Base-by-base conservation (phyloP, 2,329 filamentous ascomycete genomes). In the Penicillium sp. region DNA sequence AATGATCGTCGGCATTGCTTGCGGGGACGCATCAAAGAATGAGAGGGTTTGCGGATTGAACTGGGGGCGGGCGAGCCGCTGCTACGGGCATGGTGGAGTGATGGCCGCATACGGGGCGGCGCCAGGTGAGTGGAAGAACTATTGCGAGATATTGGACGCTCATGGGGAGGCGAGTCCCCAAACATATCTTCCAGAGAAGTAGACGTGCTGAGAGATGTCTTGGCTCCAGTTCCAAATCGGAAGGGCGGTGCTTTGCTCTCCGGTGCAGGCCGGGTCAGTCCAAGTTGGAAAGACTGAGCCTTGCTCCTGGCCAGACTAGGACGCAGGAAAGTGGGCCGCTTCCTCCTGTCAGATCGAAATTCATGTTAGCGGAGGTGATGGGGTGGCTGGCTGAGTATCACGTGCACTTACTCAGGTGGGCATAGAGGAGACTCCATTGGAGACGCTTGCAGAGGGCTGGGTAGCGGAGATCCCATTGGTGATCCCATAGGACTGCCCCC, bases 1-100 rank as follows among this genome's bases (percentile, higher is more conserved):
- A 97, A 79, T 25, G 93, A 96, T 64, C 94, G 87, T 60, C 94
- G 88, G 70, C 93, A 93, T 73, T 94, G 90, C 71, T 96, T 96
- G 64, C 93, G 86, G 44, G 90, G 90, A 61, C 91, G 86, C 67
- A 86, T 80, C 64, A 89, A 85, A 56, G 84, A 89, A 73, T 87
- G 92, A 49, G 84, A 89, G 69, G 79, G 83, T 64, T 93, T 91
- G 62, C 92, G 87, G 55, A 87, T 78, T 66, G 93, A 89, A 59
- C 79, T 81, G 58, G 82, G 82, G 61, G 89, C 83, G 35, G 93
- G 92, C 15, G 92, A 96, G 39, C 88, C 91, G 75, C 85, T 90
- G 60, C 84, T 85, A 61, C 85, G 82, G 57, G 82, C 81, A 55
- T 79, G 77, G 42, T 79, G 82, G 47, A 92, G 89, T 41, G 89